Percentiles rank a stretch among this genome's conserved stretches.
Evolutionary conservation across 176 grass and related monocot genomes (phyloP).

Genomic region (Musa troglodytarum): DNA sequence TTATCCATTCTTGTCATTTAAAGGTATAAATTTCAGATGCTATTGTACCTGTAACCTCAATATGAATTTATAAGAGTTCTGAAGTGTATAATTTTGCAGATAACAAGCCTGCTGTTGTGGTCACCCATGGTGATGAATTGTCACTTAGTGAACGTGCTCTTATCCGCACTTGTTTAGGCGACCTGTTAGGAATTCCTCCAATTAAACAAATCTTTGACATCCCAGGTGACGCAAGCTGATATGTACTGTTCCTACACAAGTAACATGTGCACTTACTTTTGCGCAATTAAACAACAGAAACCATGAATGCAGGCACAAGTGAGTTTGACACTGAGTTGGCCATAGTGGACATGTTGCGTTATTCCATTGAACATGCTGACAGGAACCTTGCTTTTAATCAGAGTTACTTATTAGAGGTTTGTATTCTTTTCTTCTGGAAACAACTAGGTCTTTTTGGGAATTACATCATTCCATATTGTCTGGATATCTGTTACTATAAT

Average conservation of each 20-base stretch:
- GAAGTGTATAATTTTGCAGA: slow-evolving; percentile 23
- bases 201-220: slow-evolving; percentile 56
- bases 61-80: background rate
- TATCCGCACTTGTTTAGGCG: slow-evolving; percentile 37
- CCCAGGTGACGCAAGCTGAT: slow-evolving; percentile 30
- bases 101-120: slow-evolving; percentile 51
- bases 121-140: slow-evolving; percentile 50
- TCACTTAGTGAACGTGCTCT: slow-evolving; percentile 23
- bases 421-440: slow-evolving; percentile 15
- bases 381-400: slow-evolving; percentile 48
- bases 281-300: slow-evolving; percentile 3
- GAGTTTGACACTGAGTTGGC: slow-evolving; percentile 39
- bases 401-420: slow-evolving; percentile 39
- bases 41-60: background rate
- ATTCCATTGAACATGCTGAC: slow-evolving; percentile 57
- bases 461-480: background rate
- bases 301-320: slow-evolving; percentile 34
- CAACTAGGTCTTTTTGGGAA: background rate
- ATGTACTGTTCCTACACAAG: background rate
- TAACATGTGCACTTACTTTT: background rate
- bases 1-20: slow-evolving; percentile 61
- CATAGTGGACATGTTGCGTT: slow-evolving; percentile 55
- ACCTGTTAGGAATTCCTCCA: slow-evolving; percentile 41
- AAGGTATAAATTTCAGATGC: slow-evolving; percentile 32
- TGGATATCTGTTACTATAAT: too few species aligned